phyloP scores from a whole-genome alignment of 345 rosid species.

The Lepidium aucheri region DNA sequence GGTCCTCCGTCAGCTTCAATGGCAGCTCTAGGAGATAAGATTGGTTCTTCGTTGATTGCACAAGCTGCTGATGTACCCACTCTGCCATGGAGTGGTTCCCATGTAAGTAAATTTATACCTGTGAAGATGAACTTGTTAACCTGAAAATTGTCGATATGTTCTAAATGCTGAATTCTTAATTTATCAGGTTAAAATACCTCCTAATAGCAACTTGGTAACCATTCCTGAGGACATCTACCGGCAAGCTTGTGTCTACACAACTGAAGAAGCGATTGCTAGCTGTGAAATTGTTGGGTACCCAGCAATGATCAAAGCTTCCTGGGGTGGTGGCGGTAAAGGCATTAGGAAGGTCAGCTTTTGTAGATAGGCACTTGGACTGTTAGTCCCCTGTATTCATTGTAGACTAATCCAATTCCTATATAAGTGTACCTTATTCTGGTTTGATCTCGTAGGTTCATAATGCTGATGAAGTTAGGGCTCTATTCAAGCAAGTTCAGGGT shows the following conservation, averaged over 20 bases:
- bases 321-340: constrained; percentile 99
- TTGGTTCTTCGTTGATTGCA: constrained; percentile 98
- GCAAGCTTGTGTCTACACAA: constrained; percentile 93
- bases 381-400: background rate
- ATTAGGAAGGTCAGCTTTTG: constrained; percentile 80
- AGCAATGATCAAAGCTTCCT: constrained; percentile 99
- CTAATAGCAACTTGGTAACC: constrained; percentile 63
- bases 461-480: constrained; percentile 93
- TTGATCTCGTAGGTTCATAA: constrained; percentile 63
- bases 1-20: constrained; percentile 89
- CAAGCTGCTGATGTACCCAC: constrained; percentile 99
- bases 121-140: background rate
- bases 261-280: constrained; percentile 97
- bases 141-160: background rate
- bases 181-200: constrained; percentile 75
- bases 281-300: constrained; percentile 99
- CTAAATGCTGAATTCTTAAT: constrained; percentile 5
- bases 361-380: background rate
- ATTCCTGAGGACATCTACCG: constrained; percentile 85
- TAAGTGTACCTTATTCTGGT: background rate
- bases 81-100: constrained; percentile 99
- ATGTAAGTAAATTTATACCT: constrained; percentile 37
- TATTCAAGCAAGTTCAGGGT: constrained; percentile 99
- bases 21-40: constrained; percentile 98
- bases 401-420: background rate